Conservation (phyloP, 2,329 filamentous ascomycete species). For the Phyllosticta citribraziliensis region DNA sequence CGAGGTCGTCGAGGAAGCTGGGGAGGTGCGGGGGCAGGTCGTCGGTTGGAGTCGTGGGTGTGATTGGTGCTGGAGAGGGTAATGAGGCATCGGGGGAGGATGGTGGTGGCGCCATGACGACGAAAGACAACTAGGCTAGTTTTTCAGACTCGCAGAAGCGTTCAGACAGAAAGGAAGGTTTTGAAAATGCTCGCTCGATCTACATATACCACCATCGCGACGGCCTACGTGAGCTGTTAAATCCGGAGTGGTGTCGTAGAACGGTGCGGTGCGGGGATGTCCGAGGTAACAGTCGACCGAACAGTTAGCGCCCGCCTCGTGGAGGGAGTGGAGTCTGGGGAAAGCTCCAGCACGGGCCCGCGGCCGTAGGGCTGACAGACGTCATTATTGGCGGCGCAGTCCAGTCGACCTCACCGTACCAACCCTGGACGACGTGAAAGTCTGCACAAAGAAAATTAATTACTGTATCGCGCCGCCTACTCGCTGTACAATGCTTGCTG, state of each 20-base stretch:
- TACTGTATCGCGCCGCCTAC: background rate
- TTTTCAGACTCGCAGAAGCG: too few relatives aligned
- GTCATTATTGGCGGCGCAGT: background rate
- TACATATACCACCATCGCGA: background rate
- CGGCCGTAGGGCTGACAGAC: background rate
- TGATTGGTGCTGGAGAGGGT: background rate
- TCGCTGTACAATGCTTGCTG: background rate
- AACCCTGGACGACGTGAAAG: background rate
- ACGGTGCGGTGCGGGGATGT: background rate
- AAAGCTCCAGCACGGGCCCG: background rate
- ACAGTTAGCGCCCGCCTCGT: background rate
- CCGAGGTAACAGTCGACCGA: background rate
- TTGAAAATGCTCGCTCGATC: background rate
- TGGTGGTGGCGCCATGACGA: background rate
- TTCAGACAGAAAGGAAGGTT: background rate
- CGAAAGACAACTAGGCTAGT: too few relatives aligned
- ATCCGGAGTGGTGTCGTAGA: background rate
- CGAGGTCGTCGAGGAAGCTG: constrained; percentile 40
- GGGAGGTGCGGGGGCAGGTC: constrained; percentile 43
- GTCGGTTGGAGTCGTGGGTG: constrained; percentile 39
- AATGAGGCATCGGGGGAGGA: background rate
- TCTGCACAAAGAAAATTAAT: background rate
- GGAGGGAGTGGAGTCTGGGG: background rate
- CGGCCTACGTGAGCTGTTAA: background rate
- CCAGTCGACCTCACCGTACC: too few relatives aligned